Base-by-base conservation (phyloP, 768 basidiomycete species). In the Tylopilus intermedius region DNA sequence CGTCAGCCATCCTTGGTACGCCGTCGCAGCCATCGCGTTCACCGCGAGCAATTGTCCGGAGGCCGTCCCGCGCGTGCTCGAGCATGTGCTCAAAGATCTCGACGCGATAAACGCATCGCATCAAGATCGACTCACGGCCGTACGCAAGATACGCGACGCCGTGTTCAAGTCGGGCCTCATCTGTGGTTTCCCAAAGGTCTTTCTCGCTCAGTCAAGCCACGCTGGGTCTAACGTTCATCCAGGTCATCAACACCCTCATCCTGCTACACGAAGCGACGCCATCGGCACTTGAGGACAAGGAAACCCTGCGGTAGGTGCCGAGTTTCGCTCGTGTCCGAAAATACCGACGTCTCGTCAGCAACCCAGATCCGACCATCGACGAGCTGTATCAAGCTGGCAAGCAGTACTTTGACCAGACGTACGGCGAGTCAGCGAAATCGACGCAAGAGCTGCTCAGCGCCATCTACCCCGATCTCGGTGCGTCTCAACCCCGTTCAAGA, bases 381-480 rank as follows among this genome's bases (percentile, higher is more conserved):
- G 77, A 78, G n/a, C 71, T 77, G 51, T 66, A 70, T 15, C 62
- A 56, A 14, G 66, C 65, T 11, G 84, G 84, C 0, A 57, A 70
- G 48, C 63, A 56, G 4, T 69, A 75, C 50, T 86, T 81, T 62
- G 55, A 70, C 22, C 64, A 70, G 5, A 71, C 79, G 14, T 86
- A 87, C 54, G 82, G 83, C 14, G 76, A 79, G 33, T 81, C 79
- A 2, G 77, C 82, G 7, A 64, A 72, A 26, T 41, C 62, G 2
- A 78, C 84, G 3, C 77, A 79, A 53, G 54, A 47, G 3, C 55
- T 84, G n/a, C 62, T 87, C 15, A 67, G 72, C 58, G 56, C 67
- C 10, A 73, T 79, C 27, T 83, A 83, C 63, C 84, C 84, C 0
- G 85, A 87, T 60, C 71, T 86, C 63, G 83, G 85, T 84, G 57